phyloP scores from a whole-genome alignment of 2,329 filamentous ascomycete genomes.

The Aspergillus sclerotialis region DNA sequence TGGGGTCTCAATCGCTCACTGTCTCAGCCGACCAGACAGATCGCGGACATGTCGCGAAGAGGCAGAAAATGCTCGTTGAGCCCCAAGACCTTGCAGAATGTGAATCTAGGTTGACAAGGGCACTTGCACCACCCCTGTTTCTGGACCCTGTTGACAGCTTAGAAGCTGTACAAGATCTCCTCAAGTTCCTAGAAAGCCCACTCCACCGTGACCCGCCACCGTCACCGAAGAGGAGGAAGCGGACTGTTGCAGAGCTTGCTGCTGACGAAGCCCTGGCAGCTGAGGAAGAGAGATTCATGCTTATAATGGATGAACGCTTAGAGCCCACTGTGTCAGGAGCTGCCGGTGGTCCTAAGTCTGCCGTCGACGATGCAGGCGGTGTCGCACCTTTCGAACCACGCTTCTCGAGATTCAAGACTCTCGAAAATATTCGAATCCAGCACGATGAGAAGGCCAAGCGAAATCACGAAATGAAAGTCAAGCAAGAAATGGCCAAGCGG shows the following conservation, averaged over 20 bases:
- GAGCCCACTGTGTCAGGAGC: slow-evolving; percentile 53
- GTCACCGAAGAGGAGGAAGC: slow-evolving; percentile 80
- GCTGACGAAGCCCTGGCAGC: slow-evolving; percentile 90
- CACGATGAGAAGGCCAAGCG: slow-evolving; percentile 61
- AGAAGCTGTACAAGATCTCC: slow-evolving; percentile 62
- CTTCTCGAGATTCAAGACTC: slow-evolving; percentile 86
- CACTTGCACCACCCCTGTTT: slow-evolving; percentile 66
- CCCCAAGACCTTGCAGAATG: slow-evolving; percentile 64
- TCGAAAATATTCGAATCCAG: slow-evolving; percentile 74
- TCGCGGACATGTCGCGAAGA: slow-evolving; percentile 53
- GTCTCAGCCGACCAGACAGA: slow-evolving; percentile 56
- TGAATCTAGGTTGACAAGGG: slow-evolving; percentile 67
- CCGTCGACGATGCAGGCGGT: slow-evolving; percentile 68
- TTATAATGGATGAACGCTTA: slow-evolving; percentile 79
- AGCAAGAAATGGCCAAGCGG: slow-evolving; percentile 44
- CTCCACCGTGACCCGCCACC: slow-evolving; percentile 71
- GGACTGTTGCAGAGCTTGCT: slow-evolving; percentile 88
- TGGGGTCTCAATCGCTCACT: slow-evolving; percentile 60
- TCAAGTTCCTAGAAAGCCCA: slow-evolving; percentile 67
- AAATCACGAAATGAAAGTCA: slow-evolving; percentile 41
- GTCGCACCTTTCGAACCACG: slow-evolving; percentile 71
- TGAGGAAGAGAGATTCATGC: slow-evolving; percentile 85
- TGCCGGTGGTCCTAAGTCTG: slow-evolving; percentile 51
- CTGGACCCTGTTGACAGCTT: slow-evolving; percentile 67
- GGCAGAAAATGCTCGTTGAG: slow-evolving; percentile 72